Evolutionary conservation across 371 early-diverging fungal genomes (phyloP).

Genomic region (Batkoa obscura): DNA sequence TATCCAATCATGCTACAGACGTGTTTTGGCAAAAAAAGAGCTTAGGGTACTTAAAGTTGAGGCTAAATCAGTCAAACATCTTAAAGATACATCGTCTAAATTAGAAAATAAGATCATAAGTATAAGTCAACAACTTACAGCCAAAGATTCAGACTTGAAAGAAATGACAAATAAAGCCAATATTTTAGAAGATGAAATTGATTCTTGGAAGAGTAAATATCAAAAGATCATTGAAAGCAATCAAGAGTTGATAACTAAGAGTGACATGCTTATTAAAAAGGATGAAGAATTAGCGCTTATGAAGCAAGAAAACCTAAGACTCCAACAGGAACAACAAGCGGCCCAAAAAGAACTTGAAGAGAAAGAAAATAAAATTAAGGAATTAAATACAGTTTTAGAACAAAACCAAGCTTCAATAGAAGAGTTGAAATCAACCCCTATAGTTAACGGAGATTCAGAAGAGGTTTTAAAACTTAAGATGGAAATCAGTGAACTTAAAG

Average conservation of each 20-base stretch:
- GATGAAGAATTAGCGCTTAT: background rate
- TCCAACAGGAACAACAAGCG: background rate
- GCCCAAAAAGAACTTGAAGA: background rate
- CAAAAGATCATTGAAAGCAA: slow-evolving; percentile 20
- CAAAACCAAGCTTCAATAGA: background rate
- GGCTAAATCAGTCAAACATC: slow-evolving; percentile 68
- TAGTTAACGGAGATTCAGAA: slow-evolving; percentile 9
- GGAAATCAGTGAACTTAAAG: slow-evolving; percentile 27
- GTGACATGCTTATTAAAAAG: slow-evolving; percentile 3
- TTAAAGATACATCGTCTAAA: slow-evolving; percentile 77
- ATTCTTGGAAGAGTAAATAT: slow-evolving; percentile 48
- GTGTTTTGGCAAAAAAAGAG: slow-evolving; percentile 37
- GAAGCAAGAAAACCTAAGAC: background rate
- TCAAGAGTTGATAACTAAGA: slow-evolving; percentile 1
- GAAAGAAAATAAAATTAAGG: background rate
- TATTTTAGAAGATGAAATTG: slow-evolving; percentile 38
- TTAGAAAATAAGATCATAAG: slow-evolving; percentile 91
- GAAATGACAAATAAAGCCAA: slow-evolving; percentile 26
- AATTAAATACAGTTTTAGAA: slow-evolving; percentile 13
- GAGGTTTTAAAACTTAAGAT: slow-evolving; percentile 23
- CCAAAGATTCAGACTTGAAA: slow-evolving; percentile 48
- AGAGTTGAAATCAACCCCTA: background rate
- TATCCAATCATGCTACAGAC: slow-evolving; percentile 64
- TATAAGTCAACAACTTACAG: slow-evolving; percentile 63
- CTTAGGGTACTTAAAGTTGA: slow-evolving; percentile 52